Base-by-base conservation (phyloP, 441 rosid genomes). In the Gossypium davidsonii region DNA sequence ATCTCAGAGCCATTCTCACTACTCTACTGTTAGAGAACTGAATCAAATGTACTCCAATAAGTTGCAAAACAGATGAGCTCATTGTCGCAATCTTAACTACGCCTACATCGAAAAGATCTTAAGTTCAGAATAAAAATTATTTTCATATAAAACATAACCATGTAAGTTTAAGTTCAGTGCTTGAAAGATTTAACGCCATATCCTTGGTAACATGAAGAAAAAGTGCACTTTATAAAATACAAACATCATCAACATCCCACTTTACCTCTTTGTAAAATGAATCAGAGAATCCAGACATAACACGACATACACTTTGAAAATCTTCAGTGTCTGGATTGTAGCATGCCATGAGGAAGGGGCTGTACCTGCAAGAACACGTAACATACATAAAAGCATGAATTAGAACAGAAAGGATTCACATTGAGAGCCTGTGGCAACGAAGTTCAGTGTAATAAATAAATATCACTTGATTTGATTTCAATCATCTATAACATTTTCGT, bases 341-440 rank as follows among this genome's bases (percentile, higher is more conserved):
- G 72, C 98, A 93, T 67, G 98, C 96, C 96, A 93, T 83, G 72
- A 93, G 98, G 83, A 90, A 90, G 61, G 97, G 98, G 83, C 96
- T 93, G 78, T 80, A 88, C 98, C 98, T 91, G 88, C 75, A 80
- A 67, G 37, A 18, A 65, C 81, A 53, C n/a, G 28, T 20, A 66
- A 23, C 28, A 73, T 25, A 44, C 53, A 39, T 25, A 23, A 42
- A 14, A 58, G 58, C 28, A 72, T 10, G 15, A 37, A 31, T 46
- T 44, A n/a, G 9, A 28, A 57, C 34, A 48, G 15, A 60, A 71
- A 52, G 14, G 60, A 57, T 63, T 63, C 53, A 60, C 37, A 34
- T 18, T 18, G 60, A 10, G 34, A 72, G 23, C 42, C 25, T 39
- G 34, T 2, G 1, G 39, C 14, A 37, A 71, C 20, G 55, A 37